Base-by-base conservation (phyloP, 2,329 filamentous ascomycete genomes). In the Aspergillus sp. region DNA sequence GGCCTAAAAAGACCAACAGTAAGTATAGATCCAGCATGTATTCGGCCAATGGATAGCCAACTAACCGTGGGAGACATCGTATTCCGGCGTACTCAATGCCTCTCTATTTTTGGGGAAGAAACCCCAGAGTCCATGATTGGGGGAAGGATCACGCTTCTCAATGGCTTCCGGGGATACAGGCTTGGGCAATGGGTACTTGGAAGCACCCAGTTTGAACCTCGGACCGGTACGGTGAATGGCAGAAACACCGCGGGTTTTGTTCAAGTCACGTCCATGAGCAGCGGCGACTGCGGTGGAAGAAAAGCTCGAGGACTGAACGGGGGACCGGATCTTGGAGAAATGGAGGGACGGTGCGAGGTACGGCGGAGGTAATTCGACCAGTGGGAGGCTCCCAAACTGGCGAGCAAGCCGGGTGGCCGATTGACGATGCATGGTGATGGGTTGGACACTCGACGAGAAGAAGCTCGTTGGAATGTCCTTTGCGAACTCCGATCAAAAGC, bases 51-150 rank as follows among this genome's bases (percentile, higher is more conserved):
- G 29, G 6, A 29, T 28, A 28, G 12, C 33, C 9, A 32, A 61
- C 69, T 50, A 67, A 81, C 79, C 93, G 66, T 93, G 85, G 51
- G 79, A 73, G 39, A 75, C 64, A 44, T 86, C 82, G 53, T 91
- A 83, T 31, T 81, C 76, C 5, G 90, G 90, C 6, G 83, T 83
- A 55, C 78, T 77, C 58, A 95, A 66, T n/a, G 83, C 70, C 59
- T 82, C 79, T 51, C 80, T 79, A 51, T 83, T 77, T 49, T 76
- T 76, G 58, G 84, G 82, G 70, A 98, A 97, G 71, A 98, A 98
- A 1, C 81, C 85, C 86, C 88, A 97, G 8, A 98, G 82, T 28
- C 90, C 91, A 68, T 98, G 93, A 52, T 90, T 71, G 27, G 81
- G 76, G 61, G 89, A 84, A 30, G 74, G 77, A 50, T 78, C 39